Conservation (phyloP, 768 basidiomycete genomes). For the Mycena polygramma region DNA sequence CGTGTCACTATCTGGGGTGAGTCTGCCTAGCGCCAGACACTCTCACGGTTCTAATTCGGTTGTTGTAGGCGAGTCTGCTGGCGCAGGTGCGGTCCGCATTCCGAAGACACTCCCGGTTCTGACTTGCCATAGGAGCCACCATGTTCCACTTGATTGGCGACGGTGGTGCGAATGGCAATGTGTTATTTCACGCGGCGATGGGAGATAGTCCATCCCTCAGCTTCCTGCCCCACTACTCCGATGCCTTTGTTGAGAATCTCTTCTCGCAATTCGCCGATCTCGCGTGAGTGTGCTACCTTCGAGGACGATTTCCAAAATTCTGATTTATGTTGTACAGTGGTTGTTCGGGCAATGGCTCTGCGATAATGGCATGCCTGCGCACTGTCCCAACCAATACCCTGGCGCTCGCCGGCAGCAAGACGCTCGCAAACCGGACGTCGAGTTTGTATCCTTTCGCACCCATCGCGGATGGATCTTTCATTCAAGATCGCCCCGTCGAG, state of each 20-base stretch:
- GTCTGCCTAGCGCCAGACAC: conserved; percentile 41
- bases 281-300: conserved; percentile 45
- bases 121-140: conserved; percentile 40
- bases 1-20: conserved; percentile 58
- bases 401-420: conserved; percentile 48
- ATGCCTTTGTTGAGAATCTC: conserved; percentile 50
- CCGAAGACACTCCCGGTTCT: background rate
- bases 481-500: conserved; percentile 52
- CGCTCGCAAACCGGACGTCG: conserved; percentile 46
- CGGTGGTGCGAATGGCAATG: conserved; percentile 46
- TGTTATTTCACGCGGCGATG: conserved; percentile 57
- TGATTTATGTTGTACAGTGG: conserved; percentile 34
- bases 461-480: conserved; percentile 50
- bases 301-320: no score
- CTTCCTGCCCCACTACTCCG: conserved; percentile 49
- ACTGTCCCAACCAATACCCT: conserved; percentile 44
- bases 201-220: conserved; percentile 58
- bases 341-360: background rate
- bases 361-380: conserved; percentile 51
- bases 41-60: no score
- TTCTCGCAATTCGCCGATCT: conserved; percentile 52
- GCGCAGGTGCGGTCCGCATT: conserved; percentile 45
- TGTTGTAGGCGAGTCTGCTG: conserved; percentile 20
- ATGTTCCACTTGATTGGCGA: conserved; percentile 58
- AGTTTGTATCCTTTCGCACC: conserved; percentile 56